phyloP scores from a whole-genome alignment of 805 yeast genomes.

The Kodamaea lidongshanica region DNA sequence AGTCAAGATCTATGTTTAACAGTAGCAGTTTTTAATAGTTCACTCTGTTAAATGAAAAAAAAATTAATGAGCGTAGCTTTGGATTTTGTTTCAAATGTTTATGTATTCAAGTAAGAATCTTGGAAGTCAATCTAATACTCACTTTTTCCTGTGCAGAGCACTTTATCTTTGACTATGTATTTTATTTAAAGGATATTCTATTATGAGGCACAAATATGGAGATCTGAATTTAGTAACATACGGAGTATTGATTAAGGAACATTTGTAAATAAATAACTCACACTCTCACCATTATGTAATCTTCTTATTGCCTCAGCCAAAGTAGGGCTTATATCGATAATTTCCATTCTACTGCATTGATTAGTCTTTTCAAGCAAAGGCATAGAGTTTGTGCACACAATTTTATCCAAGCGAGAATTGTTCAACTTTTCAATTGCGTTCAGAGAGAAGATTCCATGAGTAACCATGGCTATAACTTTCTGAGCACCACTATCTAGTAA shows the following conservation, averaged over 20 bases:
- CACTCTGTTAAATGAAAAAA: too few relatives aligned
- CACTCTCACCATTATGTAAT: constrained; percentile 93
- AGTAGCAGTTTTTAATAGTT: too few relatives aligned
- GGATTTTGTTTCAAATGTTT: too few relatives aligned
- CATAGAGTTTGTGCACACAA: constrained; percentile 90
- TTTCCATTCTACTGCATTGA: constrained; percentile 62
- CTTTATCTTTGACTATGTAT: too few relatives aligned
- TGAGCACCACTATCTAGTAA: constrained; percentile 75
- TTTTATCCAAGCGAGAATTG: constrained; percentile 57
- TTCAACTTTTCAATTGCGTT: constrained; percentile 70
- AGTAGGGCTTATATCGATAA: constrained; percentile 78
- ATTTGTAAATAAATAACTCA: constrained; percentile 77
- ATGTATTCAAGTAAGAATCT: too few relatives aligned
- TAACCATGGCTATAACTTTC: constrained; percentile 85
- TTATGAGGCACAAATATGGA: too few relatives aligned
- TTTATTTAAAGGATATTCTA: too few relatives aligned
- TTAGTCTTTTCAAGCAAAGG: constrained; percentile 65
- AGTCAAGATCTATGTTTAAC: too few relatives aligned
- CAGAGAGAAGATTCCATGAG: constrained; percentile 91
- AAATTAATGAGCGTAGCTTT: too few relatives aligned
- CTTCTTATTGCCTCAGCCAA: constrained; percentile 93
- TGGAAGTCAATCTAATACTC: too few relatives aligned
- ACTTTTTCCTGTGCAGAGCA: too few relatives aligned
- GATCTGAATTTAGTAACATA: too few relatives aligned
- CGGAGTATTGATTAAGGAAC: constrained; percentile 29